A percentile compares a stretch with the other conserved stretches of the same genome.
Conservation (phyloP, 805 yeast genomes). For the Sporopachydermia quercuum region DNA sequence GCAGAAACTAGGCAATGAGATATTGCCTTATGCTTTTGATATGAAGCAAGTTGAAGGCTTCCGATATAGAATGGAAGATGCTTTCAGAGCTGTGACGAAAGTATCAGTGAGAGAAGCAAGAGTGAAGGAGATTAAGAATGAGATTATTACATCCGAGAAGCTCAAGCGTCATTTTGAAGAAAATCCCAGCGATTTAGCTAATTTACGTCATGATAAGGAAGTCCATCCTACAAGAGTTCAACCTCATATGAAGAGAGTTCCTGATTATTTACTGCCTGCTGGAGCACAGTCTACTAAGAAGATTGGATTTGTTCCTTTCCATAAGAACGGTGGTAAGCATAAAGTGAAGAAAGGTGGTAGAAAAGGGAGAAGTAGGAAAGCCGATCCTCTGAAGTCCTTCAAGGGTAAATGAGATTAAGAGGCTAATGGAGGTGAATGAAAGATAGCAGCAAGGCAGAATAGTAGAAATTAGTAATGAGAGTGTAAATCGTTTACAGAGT, state of each 20-base stretch:
- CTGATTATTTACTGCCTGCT: conserved; percentile 80
- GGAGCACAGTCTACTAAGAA: conserved; percentile 42
- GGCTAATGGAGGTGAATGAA: no score
- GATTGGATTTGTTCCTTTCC: conserved; percentile 64
- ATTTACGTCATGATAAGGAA: conserved; percentile 85
- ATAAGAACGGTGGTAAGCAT: conserved; percentile 27
- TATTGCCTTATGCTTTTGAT: conserved; percentile 83
- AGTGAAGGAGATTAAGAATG: conserved; percentile 74
- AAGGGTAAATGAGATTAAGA: conserved; percentile 19
- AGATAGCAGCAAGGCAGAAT: no score
- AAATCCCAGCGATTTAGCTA: conserved; percentile 84
- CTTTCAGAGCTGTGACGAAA: conserved; percentile 85
- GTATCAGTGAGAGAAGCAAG: conserved; percentile 89
- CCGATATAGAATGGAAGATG: conserved; percentile 93
- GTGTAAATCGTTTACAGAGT: no score
- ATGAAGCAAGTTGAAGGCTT: conserved; percentile 87
- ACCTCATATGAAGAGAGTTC: conserved; percentile 78
- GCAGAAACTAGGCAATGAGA: conserved; percentile 50
- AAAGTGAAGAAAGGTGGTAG: conserved; percentile 20
- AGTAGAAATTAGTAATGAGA: no score
- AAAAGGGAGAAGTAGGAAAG: conserved; percentile 22
- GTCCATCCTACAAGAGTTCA: conserved; percentile 73
- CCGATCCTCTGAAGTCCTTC: conserved; percentile 37
- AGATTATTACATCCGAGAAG: conserved; percentile 76
- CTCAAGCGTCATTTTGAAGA: conserved; percentile 92